Percentiles rank a stretch among this genome's conserved stretches.
Evolutionary conservation across 176 grass and related monocot genomes (phyloP).

Genomic region (barley (Hordeum vulgare)): DNA sequence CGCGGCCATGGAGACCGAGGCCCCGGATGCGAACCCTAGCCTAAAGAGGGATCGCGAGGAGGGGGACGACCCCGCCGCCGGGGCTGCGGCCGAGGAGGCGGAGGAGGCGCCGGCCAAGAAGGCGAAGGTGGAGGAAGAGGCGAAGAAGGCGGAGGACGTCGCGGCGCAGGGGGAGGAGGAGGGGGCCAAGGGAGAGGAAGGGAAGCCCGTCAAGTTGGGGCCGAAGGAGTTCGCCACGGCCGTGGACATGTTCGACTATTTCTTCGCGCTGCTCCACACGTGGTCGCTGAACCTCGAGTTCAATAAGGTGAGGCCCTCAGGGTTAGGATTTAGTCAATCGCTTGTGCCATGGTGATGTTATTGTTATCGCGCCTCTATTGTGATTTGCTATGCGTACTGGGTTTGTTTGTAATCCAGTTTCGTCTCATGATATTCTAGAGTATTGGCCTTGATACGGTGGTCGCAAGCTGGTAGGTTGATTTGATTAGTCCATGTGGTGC

Average conservation of each 20-base stretch:
- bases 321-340: neutral
- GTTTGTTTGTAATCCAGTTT: neutral
- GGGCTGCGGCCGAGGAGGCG: neutral
- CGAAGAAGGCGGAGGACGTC: conserved; percentile 7
- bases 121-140: conserved; percentile 18
- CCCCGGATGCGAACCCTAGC: conserved; percentile 11
- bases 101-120: conserved; percentile 26
- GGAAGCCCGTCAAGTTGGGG: conserved; percentile 51
- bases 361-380: neutral
- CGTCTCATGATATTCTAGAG: neutral
- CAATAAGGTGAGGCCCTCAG: conserved; percentile 50
- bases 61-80: conserved; percentile 5
- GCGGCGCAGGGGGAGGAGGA: conserved; percentile 7
- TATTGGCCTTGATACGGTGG: neutral
- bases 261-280: conserved; percentile 52
- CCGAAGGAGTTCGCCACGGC: conserved; percentile 70
- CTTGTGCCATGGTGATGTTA: neutral
- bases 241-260: conserved; percentile 88
- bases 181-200: neutral
- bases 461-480: neutral
- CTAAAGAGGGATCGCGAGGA: conserved; percentile 38
- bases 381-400: neutral
- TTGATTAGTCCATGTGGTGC: neutral
- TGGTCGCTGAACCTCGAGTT: conserved; percentile 66
- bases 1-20: conserved; percentile 27